A percentile compares a stretch with the other conserved stretches of the same genome.
phyloP scores from a whole-genome alignment of 257 asterid genomes.

The Solanum virginianum region DNA sequence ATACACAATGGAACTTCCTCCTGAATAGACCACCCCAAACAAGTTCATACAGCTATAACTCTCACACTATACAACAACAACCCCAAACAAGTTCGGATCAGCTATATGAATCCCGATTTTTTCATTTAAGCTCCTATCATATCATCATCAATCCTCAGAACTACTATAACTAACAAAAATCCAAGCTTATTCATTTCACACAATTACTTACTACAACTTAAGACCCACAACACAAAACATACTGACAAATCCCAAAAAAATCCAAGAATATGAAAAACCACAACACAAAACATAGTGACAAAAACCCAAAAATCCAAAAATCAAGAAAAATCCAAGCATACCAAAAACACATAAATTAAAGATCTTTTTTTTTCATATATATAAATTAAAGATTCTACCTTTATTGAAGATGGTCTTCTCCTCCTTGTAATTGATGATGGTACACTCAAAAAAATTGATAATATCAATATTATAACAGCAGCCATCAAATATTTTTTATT shows the following conservation, averaged over 20 bases:
- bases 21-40: too few species aligned
- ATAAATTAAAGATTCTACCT: background rate
- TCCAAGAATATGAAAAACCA: background rate
- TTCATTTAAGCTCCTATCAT: background rate
- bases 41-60: background rate
- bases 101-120: background rate
- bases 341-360: background rate
- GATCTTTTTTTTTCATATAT: too few species aligned
- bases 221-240: background rate
- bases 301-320: background rate
- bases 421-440: background rate
- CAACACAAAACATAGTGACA: background rate
- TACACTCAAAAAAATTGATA: background rate
- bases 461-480: background rate
- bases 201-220: background rate
- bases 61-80: background rate
- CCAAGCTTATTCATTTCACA: background rate
- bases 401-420: background rate
- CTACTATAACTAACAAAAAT: background rate
- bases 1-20: too few species aligned
- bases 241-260: background rate
- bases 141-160: background rate
- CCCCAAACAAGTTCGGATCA: background rate
- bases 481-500: background rate
- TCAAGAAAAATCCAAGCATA: background rate